Evolutionary conservation across 2,329 filamentous ascomycete species (phyloP), one percentile per base, ranked within the genome.

Genomic region (Aspergillus fructus): DNA sequence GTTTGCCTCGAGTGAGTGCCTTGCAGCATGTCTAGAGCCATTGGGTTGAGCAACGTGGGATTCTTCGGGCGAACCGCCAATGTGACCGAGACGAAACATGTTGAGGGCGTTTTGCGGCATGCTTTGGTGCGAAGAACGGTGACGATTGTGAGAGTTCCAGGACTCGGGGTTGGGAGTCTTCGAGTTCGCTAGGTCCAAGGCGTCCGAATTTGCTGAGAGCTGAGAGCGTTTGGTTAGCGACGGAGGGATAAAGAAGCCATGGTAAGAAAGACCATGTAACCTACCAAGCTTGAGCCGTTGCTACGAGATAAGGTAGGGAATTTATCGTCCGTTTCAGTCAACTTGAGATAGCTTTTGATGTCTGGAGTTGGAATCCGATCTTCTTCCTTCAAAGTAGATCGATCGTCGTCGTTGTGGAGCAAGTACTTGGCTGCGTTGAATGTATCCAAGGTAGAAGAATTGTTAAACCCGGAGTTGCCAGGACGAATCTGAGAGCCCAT

Each of bases 361-460:
- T 89, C 86, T 47, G 86, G 83, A 49, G 85, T 87, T 27, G 84
- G 81, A 21, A 81, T 75, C 23, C 79, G 72, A 59, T 81, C 77
- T 37, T 79, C 70, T 41, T 82, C 77, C 55, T 79, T 80, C 55
- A 68, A 58, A 53, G 62, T 64, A 9, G 72, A 65, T 58, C 76
- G 73, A 56, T 92, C 87, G 59, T 92, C 91, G 68, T 93, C 89
- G 59, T 90, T 91, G 66, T 91, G 89, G 71, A 97, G 96, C 39
- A 96, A 81, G 69, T 96, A 96, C 55, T 89, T 87, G 24, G 91
- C 85, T 12, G 90, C 92, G 76, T 94, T 93, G 68, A 91, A 91
- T 64, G 90, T 88, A 61, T 94, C 92, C 56, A 96, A 79, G 40
- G 84, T 84, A n/a, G 68, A 63, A 12, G 60, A 58, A 34, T 63